Evolutionary conservation across 2,329 filamentous ascomycete species (phyloP).

Genomic region (Pestalotiopsis sp.): DNA sequence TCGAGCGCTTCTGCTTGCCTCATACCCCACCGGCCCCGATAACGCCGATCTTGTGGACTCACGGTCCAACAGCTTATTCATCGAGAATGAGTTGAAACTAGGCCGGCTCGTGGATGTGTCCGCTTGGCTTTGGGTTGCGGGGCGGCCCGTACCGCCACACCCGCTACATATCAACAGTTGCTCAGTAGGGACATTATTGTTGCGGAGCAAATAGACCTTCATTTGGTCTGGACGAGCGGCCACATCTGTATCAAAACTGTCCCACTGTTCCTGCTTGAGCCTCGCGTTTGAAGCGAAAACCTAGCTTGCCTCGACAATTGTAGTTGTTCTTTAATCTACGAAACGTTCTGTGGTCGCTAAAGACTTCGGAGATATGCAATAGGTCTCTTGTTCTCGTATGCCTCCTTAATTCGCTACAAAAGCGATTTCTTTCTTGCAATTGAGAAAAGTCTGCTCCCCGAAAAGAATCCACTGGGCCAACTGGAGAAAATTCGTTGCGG

Average conservation of each 20-base stretch:
- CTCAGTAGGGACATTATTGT: constrained; percentile 23
- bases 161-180: constrained; percentile 22
- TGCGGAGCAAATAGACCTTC: constrained; percentile 24
- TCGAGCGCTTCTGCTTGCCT: no score
- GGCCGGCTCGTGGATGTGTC: not conserved
- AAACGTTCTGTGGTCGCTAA: no score
- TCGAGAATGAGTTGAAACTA: no score
- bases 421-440: constrained; percentile 41
- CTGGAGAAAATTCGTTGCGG: constrained; percentile 36
- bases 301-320: no score
- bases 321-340: no score
- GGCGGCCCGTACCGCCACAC: constrained; percentile 25
- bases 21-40: no score
- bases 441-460: constrained; percentile 35
- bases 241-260: not conserved
- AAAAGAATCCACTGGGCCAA: constrained; percentile 35
- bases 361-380: constrained; percentile 26
- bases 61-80: no score
- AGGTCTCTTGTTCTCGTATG: constrained; percentile 41
- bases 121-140: constrained; percentile 28
- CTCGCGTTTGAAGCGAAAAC: no score
- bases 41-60: no score
- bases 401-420: constrained; percentile 34
- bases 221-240: constrained; percentile 24
- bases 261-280: no score